phyloP scores from a whole-genome alignment of 1,284 basidiomycete genomes.

The Austroboletus novae-zelandiae region DNA sequence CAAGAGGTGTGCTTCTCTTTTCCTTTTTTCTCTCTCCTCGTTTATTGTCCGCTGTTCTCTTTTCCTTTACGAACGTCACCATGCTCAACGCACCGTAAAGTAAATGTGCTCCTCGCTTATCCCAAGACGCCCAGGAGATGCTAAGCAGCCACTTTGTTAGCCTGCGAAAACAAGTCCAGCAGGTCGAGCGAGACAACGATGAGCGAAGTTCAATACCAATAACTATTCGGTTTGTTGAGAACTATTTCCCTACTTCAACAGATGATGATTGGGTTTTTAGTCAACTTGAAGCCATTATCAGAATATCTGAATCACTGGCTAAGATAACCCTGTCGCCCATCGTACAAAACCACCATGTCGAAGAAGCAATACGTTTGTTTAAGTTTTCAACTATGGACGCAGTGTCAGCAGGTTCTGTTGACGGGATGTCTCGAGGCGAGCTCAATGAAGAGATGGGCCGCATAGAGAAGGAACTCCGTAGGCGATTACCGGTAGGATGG shows the following conservation, averaged over 20 bases:
- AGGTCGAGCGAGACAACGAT: constrained; percentile 96
- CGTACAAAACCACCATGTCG: constrained; percentile 93
- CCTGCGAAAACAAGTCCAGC: constrained; percentile 92
- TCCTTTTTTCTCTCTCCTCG: no score
- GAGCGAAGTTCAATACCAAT: constrained; percentile 98
- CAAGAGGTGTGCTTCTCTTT: constrained; percentile 66
- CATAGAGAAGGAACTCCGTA: constrained; percentile 89
- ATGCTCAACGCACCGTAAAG: constrained; percentile 39
- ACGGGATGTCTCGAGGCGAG: constrained; percentile 90
- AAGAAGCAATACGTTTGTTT: constrained; percentile 98
- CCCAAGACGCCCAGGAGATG: constrained; percentile 94
- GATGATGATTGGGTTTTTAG: constrained; percentile 41
- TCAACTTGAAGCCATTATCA: constrained; percentile 98
- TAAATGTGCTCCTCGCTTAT: constrained; percentile 94
- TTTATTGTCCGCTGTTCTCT: no score
- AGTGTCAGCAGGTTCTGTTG: constrained; percentile 88
- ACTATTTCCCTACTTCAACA: neutral
- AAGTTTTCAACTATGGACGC: constrained; percentile 99
- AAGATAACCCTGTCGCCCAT: constrained; percentile 89
- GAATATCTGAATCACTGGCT: constrained; percentile 95
- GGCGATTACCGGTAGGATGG: constrained; percentile 94
- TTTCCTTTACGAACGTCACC: neutral
- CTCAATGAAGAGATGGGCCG: constrained; percentile 92
- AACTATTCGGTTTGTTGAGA: constrained; percentile 79
- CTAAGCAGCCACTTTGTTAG: constrained; percentile 96